phyloP scores from a whole-genome alignment of 371 early-diverging fungal genomes.

The Mycotypha africana region DNA sequence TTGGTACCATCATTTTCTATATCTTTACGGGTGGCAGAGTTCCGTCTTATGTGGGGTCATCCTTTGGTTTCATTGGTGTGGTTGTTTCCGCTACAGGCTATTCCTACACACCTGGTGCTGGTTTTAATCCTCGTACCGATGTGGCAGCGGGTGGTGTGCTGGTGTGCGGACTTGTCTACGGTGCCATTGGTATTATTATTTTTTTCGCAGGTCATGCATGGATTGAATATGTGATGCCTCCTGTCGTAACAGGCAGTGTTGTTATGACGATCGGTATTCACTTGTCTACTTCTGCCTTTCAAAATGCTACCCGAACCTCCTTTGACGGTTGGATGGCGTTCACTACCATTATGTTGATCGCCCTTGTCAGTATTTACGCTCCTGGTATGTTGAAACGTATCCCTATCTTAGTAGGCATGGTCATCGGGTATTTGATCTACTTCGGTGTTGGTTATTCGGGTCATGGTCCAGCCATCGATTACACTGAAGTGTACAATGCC shows the following conservation, averaged over 20 bases:
- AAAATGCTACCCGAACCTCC: constrained; percentile 35
- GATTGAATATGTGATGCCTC: constrained; percentile 55
- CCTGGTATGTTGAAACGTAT: constrained; percentile 36
- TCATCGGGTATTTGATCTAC: constrained; percentile 43
- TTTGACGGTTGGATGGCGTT: constrained; percentile 56
- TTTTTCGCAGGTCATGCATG: constrained; percentile 42
- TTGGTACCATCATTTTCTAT: constrained; percentile 56
- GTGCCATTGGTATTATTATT: constrained; percentile 37
- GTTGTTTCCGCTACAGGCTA: constrained; percentile 48
- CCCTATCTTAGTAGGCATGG: constrained; percentile 47
- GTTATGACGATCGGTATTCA: constrained; percentile 56
- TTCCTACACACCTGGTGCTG: constrained; percentile 21
- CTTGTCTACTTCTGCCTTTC: constrained; percentile 43
- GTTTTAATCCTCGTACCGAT: constrained; percentile 25
- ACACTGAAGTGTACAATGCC: constrained; percentile 31
- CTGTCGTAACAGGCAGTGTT: constrained; percentile 56
- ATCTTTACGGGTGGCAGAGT: constrained; percentile 51
- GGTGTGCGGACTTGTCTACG: constrained; percentile 43
- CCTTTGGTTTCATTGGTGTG: constrained; percentile 50
- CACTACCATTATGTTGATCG: constrained; percentile 39
- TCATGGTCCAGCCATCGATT: constrained; percentile 41
- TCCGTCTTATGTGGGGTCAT: constrained; percentile 56
- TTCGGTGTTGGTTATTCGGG: constrained; percentile 37
- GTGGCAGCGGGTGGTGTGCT: constrained; percentile 53
- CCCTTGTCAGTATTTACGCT: constrained; percentile 45